These are phyloP conservation scores for Cucumis variabilis DNA, from an alignment of 331 rosid genomes.

Conservation along the genomic window DNA sequence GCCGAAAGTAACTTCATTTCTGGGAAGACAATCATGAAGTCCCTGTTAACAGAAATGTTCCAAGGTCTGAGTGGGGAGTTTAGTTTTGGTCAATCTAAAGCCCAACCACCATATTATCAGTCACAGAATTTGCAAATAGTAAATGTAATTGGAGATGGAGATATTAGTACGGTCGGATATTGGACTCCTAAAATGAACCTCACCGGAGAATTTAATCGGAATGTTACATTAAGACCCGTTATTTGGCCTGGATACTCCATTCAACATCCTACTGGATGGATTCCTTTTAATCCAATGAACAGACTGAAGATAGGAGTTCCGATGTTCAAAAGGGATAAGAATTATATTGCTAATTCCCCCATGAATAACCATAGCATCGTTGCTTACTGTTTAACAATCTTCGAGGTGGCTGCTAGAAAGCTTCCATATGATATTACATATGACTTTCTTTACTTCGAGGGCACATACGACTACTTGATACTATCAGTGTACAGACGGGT, in stretches of 20 bases:
- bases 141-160: not conserved
- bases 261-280: conserved; percentile 38
- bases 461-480: conserved; percentile 36
- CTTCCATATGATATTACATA: conserved; percentile 33
- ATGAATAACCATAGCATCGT: not conserved
- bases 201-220: not conserved
- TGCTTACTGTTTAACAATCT: conserved; percentile 28
- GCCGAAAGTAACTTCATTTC: conserved; percentile 14
- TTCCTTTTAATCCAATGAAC: conserved; percentile 29
- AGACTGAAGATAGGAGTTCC: conserved; percentile 41
- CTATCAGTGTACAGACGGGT: conserved; percentile 43
- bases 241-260: conserved; percentile 52
- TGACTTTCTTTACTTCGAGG: conserved; percentile 31
- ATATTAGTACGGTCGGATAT: conserved; percentile 32
- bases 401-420: conserved; percentile 16
- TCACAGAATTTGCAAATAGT: not conserved
- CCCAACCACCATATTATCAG: not conserved
- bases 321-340: not conserved
- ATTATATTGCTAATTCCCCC: conserved; percentile 6
- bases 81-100: not conserved
- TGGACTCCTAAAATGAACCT: conserved; percentile 43
- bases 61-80: conserved; percentile 36
- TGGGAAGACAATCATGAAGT: not conserved
- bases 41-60: not conserved
- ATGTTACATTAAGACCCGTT: conserved; percentile 26